phyloP scores from a whole-genome alignment of 805 yeast genomes.

The Cyberlindnera amylophila region DNA sequence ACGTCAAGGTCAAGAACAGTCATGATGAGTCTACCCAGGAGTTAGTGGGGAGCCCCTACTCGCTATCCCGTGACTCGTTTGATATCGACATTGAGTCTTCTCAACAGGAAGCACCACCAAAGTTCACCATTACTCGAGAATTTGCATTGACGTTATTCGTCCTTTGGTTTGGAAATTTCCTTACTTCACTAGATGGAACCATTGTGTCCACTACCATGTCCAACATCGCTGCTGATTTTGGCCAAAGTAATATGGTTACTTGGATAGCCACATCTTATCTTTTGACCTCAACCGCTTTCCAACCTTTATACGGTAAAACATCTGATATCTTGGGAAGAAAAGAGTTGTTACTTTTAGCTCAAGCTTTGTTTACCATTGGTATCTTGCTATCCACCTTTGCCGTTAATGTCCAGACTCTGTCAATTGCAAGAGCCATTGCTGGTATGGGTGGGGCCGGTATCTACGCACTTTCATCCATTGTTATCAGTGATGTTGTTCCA shows the following conservation, averaged over 20 bases:
- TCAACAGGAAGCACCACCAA: not conserved
- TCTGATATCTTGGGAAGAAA: slow-evolving; percentile 63
- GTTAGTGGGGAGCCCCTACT: not conserved
- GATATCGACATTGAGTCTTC: slow-evolving; percentile 6
- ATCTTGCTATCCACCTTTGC: slow-evolving; percentile 41
- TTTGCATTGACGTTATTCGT: slow-evolving; percentile 24
- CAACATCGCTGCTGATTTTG: slow-evolving; percentile 55
- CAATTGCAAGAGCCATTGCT: slow-evolving; percentile 49
- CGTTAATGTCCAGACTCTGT: slow-evolving; percentile 39
- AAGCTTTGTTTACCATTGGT: slow-evolving; percentile 43
- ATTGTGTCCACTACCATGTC: slow-evolving; percentile 56
- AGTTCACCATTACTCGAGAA: slow-evolving; percentile 12
- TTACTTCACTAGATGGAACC: slow-evolving; percentile 57
- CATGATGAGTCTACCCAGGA: slow-evolving; percentile 8
- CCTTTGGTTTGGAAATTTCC: slow-evolving; percentile 43
- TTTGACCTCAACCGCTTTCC: slow-evolving; percentile 67
- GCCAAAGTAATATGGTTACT: slow-evolving; percentile 45
- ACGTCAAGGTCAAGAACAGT: not conserved
- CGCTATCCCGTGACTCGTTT: slow-evolving; percentile 6
- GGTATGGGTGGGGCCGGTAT: slow-evolving; percentile 61
- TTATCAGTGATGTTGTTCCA: slow-evolving; percentile 54
- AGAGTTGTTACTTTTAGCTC: slow-evolving; percentile 39
- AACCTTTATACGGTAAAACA: slow-evolving; percentile 68
- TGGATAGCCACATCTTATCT: slow-evolving; percentile 77
- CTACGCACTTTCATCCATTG: slow-evolving; percentile 45